Conservation (phyloP, 805 yeast genomes). For the Saturnispora silvae region DNA sequence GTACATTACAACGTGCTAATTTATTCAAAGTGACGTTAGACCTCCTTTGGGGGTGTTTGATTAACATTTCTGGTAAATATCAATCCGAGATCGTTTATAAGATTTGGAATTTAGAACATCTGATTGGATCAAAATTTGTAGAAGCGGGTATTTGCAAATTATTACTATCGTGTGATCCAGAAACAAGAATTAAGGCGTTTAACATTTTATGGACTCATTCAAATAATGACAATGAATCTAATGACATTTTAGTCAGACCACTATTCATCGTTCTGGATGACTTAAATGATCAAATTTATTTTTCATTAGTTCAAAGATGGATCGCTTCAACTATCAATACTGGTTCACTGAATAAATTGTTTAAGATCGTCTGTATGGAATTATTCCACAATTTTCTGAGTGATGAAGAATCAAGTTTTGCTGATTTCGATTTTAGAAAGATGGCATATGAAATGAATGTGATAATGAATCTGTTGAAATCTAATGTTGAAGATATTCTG, state of each 20-base stretch:
- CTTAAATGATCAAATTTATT: constrained; percentile 34
- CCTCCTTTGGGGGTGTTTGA: constrained; percentile 46
- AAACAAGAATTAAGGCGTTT: constrained; percentile 43
- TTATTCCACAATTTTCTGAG: constrained; percentile 33
- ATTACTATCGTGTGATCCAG: constrained; percentile 32
- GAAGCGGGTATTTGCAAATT: constrained; percentile 64
- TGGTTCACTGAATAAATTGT: constrained; percentile 51
- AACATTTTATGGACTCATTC: constrained; percentile 70
- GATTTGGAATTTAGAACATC: constrained; percentile 50
- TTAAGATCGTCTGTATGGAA: constrained; percentile 46
- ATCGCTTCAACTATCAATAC: constrained; percentile 32
- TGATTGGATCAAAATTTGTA: constrained; percentile 41
- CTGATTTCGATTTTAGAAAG: constrained; percentile 46
- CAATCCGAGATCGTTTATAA: constrained; percentile 66
- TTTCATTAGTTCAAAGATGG: constrained; percentile 39
- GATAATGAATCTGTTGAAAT: constrained; percentile 39
- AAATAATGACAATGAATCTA: constrained; percentile 35
- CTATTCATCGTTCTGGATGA: constrained; percentile 61
- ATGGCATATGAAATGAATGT: constrained; percentile 53
- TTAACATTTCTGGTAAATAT: constrained; percentile 37
- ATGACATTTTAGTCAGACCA: constrained; percentile 47
- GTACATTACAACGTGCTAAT: constrained; percentile 26
- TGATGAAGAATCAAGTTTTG: constrained; percentile 1
- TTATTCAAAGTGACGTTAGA: constrained; percentile 33
- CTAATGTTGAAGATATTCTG: constrained; percentile 33